Evolutionary conservation across 2,329 filamentous ascomycete genomes (phyloP).

Genomic region (Pseudohalonectria lignicola): DNA sequence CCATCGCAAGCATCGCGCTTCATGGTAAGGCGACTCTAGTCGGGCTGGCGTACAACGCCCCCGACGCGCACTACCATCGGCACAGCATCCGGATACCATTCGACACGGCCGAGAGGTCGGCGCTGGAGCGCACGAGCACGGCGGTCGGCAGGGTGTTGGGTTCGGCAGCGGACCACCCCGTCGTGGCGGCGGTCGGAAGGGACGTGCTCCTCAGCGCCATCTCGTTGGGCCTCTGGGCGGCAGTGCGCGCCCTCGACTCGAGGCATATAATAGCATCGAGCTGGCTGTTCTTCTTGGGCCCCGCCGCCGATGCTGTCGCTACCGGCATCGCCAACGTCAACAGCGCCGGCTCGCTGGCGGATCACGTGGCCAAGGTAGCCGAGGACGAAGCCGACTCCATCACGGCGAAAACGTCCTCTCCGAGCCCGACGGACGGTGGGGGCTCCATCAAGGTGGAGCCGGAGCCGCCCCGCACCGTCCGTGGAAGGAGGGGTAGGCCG

Average conservation of each 20-base stretch:
- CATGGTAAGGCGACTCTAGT: slow-evolving; percentile 31
- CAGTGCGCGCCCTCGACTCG: slow-evolving; percentile 37
- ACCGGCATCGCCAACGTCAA: slow-evolving; percentile 3
- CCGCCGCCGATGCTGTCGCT: not conserved
- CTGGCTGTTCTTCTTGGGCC: slow-evolving; percentile 17
- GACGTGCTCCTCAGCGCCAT: slow-evolving; percentile 46
- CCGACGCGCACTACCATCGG: slow-evolving; percentile 33
- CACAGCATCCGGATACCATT: slow-evolving; percentile 34
- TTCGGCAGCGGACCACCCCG: slow-evolving; percentile 44
- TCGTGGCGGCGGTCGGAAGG: slow-evolving; percentile 42
- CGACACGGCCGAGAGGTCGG: slow-evolving; percentile 29
- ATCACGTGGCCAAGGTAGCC: slow-evolving; percentile 1
- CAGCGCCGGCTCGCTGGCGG: not conserved
- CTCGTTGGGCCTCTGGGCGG: slow-evolving; percentile 47
- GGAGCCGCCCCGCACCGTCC: no score
- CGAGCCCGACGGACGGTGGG: no score
- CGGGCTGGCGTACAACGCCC: slow-evolving; percentile 31
- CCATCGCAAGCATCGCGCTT: slow-evolving; percentile 28
- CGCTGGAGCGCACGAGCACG: slow-evolving; percentile 31
- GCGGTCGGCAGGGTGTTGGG: slow-evolving; percentile 33
- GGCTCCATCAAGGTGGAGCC: no score
- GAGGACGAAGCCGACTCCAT: not conserved
- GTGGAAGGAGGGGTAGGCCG: no score
- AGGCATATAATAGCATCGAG: slow-evolving; percentile 32
- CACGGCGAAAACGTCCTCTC: no score